Evolutionary conservation across 768 basidiomycete genomes (phyloP), one percentile per base, ranked within the genome.

Genomic region (Imleria badia): DNA sequence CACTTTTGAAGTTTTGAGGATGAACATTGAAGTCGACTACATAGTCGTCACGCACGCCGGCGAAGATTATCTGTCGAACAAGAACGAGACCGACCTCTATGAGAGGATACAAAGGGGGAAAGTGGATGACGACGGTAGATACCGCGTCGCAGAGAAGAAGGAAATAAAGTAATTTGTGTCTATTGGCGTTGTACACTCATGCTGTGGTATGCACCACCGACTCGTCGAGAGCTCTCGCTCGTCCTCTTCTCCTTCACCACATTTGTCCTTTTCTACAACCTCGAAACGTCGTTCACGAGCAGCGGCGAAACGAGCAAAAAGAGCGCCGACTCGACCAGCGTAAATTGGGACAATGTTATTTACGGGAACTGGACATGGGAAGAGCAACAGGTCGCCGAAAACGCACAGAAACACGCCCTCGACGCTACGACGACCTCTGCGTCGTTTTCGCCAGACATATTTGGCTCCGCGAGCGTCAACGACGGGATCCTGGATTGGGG

Each of bases 361-460:
- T 87, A 80, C 42, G 89, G 89, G 6, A 75, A 81, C 45, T 91
- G 87, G 86, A 68, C 68, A 11, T 87, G 86, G 85, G 81, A 85
- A 9, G 78, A 79, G 22, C 78, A 75, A 1, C 74, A 81, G 46
- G 78, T 87, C 41, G 81, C 84, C 2, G 80, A 84, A 12, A 80
- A 84, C 55, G 80, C 78, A 8, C 68, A 66, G 39, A 79, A 84
- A 55, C 70, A 76, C 35, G 74, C 75, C n/a, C 66, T 72, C 33
- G 72, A 77, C 26, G 26, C 6, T 6, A 26, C 26, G 26, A 26
- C 26, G 26, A 26, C 4, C 26, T 4, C 26, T 5, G 73, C 73
- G 4, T 59, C 60, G 20, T 58, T 64, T 34, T 39, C 40, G 7
- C 59, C 63, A 19, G 45, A 60, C 44, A 46, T 62, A 17, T 56